Evolutionary conservation across 345 rosid species (phyloP), one percentile per base, ranked within the genome.

Genomic region (Corchorus capsularis): DNA sequence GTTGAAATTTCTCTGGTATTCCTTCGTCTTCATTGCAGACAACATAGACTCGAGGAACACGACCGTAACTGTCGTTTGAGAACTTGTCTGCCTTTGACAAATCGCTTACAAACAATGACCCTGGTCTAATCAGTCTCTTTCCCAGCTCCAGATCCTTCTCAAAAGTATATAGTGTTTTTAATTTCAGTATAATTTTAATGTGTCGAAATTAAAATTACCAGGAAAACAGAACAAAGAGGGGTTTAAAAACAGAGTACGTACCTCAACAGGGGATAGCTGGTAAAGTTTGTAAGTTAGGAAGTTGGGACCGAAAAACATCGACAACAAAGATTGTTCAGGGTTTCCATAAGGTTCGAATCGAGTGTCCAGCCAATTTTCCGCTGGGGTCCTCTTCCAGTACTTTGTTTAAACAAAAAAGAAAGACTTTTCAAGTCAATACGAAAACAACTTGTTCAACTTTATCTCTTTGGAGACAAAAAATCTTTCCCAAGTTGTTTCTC

Each of bases 291-390:
- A 45, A 0, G 80, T 14, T 45, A 86, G 6, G 69, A 84, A 84
- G 6, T 78, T 59, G 20, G 76, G 86, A 5, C 91, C 88, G 1
- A 86, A 84, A 47, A 63, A 16, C 79, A 86, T 64, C 1, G 86
- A 62, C 32, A 35, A 49, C n/a, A 47, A 46, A 14, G 74, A 19
- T 16, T 73, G 37, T 12, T 78, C 75, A 0, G 72, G 37, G 34
- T 8, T 61, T 74, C 78, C 73, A 46, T 77, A 79, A 0, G 85
- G 77, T 4, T 52, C 35, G 50, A 87, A 80, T 20, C 86, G 60
- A 10, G 90, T 85, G 82, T 87, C 93, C 72, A 86, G 11, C 93
- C 82, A 83, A 6, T 11, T 37, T 9, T 69, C 84, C 6, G 20
- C 53, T 0, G 82, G 69, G 6, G 17, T 60, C 53, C 39, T 56